Percentiles rank a stretch among this genome's conserved stretches.
These are phyloP conservation scores for Hydnum rufescens DNA, from an alignment of 768 basidiomycete species.

Conservation along the genomic window DNA sequence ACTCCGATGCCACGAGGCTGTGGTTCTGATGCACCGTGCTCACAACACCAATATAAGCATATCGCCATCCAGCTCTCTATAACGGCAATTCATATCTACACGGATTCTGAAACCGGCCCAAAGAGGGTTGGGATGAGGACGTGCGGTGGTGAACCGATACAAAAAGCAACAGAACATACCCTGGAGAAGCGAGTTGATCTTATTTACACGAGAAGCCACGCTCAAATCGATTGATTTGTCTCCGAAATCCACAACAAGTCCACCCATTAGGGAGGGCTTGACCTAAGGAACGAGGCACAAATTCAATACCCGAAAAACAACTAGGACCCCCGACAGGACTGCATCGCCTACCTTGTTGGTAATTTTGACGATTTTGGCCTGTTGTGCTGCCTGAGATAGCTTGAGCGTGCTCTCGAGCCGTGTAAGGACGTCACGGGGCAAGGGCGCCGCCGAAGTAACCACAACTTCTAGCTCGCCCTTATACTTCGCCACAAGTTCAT, in stretches of 20 bases:
- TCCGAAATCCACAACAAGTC: conserved; percentile 88
- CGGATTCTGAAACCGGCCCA: too few relatives aligned
- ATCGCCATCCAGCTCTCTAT: too few relatives aligned
- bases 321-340: background rate
- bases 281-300: conserved; percentile 32
- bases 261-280: conserved; percentile 80
- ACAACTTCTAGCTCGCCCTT: conserved; percentile 83
- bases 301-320: background rate
- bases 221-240: conserved; percentile 97
- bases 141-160: background rate
- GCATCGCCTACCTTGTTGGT: conserved; percentile 53
- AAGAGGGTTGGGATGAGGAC: too few relatives aligned
- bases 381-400: conserved; percentile 64
- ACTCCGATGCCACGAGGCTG: too few relatives aligned
- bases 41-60: too few relatives aligned
- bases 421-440: conserved; percentile 54
- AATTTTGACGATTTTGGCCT: conserved; percentile 75
- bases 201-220: conserved; percentile 82
- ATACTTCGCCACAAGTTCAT: conserved; percentile 71
- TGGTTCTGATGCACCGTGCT: too few relatives aligned
- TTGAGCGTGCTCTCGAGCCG: conserved; percentile 75
- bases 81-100: too few relatives aligned
- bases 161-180: conserved; percentile 28
- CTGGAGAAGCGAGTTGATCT: conserved; percentile 74
- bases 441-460: conserved; percentile 71